Percentiles rank a stretch among this genome's conserved stretches.
Conservation (phyloP, 2,329 filamentous ascomycete species). For the Neurospora sp. region DNA sequence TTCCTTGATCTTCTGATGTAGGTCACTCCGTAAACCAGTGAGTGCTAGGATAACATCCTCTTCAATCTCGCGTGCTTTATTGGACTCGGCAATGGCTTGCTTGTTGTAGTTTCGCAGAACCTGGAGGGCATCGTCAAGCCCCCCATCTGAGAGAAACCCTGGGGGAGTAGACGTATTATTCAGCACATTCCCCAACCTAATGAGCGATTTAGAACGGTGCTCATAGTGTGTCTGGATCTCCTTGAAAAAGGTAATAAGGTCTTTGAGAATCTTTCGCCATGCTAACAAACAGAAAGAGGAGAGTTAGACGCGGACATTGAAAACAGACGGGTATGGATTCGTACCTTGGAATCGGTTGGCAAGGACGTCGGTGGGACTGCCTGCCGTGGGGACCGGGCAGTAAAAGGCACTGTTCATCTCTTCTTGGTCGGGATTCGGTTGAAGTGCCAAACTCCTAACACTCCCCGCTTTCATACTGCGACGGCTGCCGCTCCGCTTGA, state of each 20-base stretch:
- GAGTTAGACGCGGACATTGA: slow-evolving; percentile 6
- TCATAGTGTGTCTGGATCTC: slow-evolving; percentile 89
- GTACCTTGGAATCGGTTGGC: slow-evolving; percentile 81
- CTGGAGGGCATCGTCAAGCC: slow-evolving; percentile 78
- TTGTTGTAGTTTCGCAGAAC: slow-evolving; percentile 78
- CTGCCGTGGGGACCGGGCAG: slow-evolving; percentile 78
- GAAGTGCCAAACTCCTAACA: slow-evolving; percentile 68
- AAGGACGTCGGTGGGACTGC: slow-evolving; percentile 79
- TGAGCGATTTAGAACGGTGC: slow-evolving; percentile 65
- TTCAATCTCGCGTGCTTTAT: slow-evolving; percentile 84
- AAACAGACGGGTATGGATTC: slow-evolving; percentile 18
- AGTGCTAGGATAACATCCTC: slow-evolving; percentile 83
- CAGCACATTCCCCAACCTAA: slow-evolving; percentile 75
- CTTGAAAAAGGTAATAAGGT: slow-evolving; percentile 86
- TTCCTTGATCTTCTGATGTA: slow-evolving; percentile 96
- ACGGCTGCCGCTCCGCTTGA: slow-evolving; percentile 71
- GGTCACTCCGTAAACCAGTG: slow-evolving; percentile 73
- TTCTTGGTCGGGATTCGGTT: slow-evolving; percentile 56
- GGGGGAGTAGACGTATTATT: slow-evolving; percentile 69
- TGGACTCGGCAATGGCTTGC: slow-evolving; percentile 66
- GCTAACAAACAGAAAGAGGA: slow-evolving; percentile 37
- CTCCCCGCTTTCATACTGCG: slow-evolving; percentile 78
- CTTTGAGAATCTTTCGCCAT: slow-evolving; percentile 92
- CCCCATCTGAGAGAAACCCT: slow-evolving; percentile 67
- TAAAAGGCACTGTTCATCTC: slow-evolving; percentile 77